Evolutionary conservation across 2,329 filamentous ascomycete genomes (phyloP).

Genomic region (Cercospora nicotianae): DNA sequence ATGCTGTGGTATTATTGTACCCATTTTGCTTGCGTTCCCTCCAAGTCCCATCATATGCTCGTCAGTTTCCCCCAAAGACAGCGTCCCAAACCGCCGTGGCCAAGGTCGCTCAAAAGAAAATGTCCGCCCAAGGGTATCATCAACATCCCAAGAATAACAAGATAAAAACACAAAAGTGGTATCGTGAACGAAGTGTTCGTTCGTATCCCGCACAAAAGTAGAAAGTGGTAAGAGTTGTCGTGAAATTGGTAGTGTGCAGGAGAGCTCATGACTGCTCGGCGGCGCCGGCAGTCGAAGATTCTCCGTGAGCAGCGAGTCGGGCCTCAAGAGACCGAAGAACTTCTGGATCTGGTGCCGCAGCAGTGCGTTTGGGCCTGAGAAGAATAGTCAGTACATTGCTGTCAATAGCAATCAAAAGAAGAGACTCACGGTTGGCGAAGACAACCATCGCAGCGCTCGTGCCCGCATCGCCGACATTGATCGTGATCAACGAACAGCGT

Average conservation of each 20-base stretch:
- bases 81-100: neutral
- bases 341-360: constrained; percentile 23
- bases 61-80: neutral
- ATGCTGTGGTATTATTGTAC: neutral
- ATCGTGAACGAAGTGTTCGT: neutral
- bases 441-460: constrained; percentile 46
- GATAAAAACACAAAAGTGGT: neutral
- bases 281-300: constrained; percentile 10
- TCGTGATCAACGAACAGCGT: constrained; percentile 59
- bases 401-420: neutral
- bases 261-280: constrained; percentile 6
- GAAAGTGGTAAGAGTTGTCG: neutral
- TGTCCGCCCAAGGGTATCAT: neutral
- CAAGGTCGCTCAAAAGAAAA: neutral
- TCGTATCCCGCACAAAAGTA: neutral
- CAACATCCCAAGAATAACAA: neutral
- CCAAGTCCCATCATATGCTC: neutral
- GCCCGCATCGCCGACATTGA: constrained; percentile 50
- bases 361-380: constrained; percentile 22
- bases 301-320: constrained; percentile 26
- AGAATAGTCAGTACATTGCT: constrained; percentile 3
- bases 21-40: neutral
- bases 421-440: constrained; percentile 53
- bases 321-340: constrained; percentile 25
- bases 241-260: neutral